Percentiles rank a stretch among this genome's conserved stretches.
phyloP scores from a whole-genome alignment of 768 basidiomycete species.

The Phlebiopsis gigantea region DNA sequence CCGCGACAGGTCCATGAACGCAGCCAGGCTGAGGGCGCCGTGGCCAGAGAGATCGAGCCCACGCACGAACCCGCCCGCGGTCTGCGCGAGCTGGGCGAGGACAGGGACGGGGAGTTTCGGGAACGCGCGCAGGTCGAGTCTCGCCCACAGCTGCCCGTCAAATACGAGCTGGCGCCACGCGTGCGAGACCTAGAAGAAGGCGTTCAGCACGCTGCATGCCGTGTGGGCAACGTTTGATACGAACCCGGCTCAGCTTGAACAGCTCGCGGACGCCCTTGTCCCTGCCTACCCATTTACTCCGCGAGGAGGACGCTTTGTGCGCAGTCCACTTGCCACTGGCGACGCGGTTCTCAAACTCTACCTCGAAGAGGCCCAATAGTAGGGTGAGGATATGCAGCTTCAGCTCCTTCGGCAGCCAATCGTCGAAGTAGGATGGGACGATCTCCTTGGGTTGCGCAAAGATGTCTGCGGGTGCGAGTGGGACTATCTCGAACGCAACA shows the following conservation, averaged over 20 bases:
- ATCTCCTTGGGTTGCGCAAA: constrained; percentile 42
- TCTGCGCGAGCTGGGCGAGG: constrained; percentile 46
- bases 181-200: constrained; percentile 58
- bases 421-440: constrained; percentile 60
- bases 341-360: constrained; percentile 45
- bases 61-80: constrained; percentile 61
- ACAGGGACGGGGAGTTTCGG: constrained; percentile 47
- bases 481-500: constrained; percentile 56
- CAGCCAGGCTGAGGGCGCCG: constrained; percentile 39
- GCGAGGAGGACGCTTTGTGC: constrained; percentile 53
- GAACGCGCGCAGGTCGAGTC: constrained; percentile 59
- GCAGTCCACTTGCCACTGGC: constrained; percentile 53
- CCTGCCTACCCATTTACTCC: constrained; percentile 69
- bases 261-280: constrained; percentile 74
- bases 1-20: constrained; percentile 48
- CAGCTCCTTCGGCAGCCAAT: constrained; percentile 66
- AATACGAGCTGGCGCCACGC: constrained; percentile 69
- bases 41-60: constrained; percentile 63
- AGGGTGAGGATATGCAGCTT: constrained; percentile 52
- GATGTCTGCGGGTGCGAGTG: constrained; percentile 41
- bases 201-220: not conserved
- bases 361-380: constrained; percentile 54
- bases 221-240: constrained; percentile 22
- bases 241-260: constrained; percentile 73
- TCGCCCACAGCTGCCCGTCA: constrained; percentile 84